These are phyloP conservation scores for Trichosporon sp. DNA, from an alignment of 1,284 basidiomycete species.

Conservation along the genomic window DNA sequence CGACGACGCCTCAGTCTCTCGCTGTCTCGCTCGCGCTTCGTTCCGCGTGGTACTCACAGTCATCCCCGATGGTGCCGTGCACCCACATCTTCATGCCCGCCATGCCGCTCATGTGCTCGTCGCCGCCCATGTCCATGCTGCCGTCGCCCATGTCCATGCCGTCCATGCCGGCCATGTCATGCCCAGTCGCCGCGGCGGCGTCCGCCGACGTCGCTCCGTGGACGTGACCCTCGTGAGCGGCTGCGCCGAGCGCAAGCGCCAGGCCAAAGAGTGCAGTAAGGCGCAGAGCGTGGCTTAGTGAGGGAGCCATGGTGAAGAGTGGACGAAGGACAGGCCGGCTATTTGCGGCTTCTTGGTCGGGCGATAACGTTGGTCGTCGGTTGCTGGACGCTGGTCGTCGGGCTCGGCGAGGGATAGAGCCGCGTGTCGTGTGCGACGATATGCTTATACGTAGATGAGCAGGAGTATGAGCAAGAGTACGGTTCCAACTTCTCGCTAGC, in stretches of 20 bases:
- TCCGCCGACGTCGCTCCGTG: constrained; percentile 13
- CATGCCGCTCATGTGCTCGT: constrained; percentile 4
- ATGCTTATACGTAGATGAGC: neutral
- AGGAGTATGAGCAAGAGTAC: neutral
- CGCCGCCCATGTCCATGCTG: constrained; percentile 3
- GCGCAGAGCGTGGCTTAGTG: neutral
- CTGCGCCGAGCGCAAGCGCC: constrained; percentile 57
- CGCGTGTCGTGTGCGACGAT: neutral
- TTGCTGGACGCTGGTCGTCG: neutral
- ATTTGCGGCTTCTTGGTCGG: neutral
- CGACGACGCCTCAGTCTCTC: neutral
- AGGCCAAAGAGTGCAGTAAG: neutral
- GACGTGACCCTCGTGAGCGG: constrained; percentile 49
- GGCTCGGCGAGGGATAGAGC: neutral
- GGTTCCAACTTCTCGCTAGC: neutral
- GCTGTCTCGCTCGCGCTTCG: neutral
- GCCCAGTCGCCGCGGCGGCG: neutral
- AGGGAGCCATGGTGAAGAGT: neutral
- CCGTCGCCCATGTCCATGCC: constrained; percentile 13
- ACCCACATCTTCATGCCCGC: constrained; percentile 32
- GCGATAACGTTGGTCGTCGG: no score
- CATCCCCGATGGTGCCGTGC: constrained; percentile 32
- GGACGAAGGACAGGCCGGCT: neutral
- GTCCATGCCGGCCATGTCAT: constrained; percentile 1
- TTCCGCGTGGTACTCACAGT: constrained; percentile 22